Conservation (phyloP, 495 filamentous ascomycete genomes). For the Podospora sp. region DNA sequence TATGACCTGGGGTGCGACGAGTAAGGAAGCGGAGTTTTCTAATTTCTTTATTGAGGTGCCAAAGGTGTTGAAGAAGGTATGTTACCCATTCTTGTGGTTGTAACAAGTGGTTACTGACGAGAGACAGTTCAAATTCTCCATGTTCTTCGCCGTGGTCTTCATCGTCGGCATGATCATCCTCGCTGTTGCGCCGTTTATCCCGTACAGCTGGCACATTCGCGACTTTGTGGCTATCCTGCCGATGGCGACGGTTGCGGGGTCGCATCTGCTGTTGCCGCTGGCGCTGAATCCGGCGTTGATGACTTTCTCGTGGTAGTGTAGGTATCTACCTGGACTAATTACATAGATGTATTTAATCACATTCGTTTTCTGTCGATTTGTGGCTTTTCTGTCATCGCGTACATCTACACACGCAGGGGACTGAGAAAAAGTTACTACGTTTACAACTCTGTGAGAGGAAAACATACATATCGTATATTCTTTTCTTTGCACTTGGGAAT, state of each 20-base stretch:
- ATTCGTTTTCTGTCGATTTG: no score
- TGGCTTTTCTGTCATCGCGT: neutral
- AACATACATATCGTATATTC: neutral
- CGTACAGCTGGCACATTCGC: slow-evolving; percentile 67
- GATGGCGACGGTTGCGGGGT: slow-evolving; percentile 70
- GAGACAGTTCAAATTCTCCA: slow-evolving; percentile 70
- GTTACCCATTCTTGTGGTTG: slow-evolving; percentile 13
- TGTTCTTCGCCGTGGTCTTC: slow-evolving; percentile 63
- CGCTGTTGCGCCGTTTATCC: slow-evolving; percentile 64
- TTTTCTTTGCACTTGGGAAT: no score
- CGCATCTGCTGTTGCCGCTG: slow-evolving; percentile 72
- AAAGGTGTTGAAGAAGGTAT: slow-evolving; percentile 65
- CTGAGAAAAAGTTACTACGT: neutral
- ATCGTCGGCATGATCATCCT: slow-evolving; percentile 69
- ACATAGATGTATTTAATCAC: neutral
- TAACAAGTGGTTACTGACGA: neutral
- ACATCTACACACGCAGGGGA: neutral
- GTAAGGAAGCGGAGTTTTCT: slow-evolving; percentile 71
- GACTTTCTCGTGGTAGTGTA: slow-evolving; percentile 72
- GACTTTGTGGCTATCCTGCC: slow-evolving; percentile 83
- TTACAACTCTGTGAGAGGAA: neutral
- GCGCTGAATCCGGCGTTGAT: slow-evolving; percentile 77
- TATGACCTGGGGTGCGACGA: slow-evolving; percentile 72
- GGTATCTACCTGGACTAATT: no score
- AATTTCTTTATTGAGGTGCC: slow-evolving; percentile 83